Base-by-base conservation (phyloP, 1,139 yeast genomes). In the Suhomyces terraborum region DNA sequence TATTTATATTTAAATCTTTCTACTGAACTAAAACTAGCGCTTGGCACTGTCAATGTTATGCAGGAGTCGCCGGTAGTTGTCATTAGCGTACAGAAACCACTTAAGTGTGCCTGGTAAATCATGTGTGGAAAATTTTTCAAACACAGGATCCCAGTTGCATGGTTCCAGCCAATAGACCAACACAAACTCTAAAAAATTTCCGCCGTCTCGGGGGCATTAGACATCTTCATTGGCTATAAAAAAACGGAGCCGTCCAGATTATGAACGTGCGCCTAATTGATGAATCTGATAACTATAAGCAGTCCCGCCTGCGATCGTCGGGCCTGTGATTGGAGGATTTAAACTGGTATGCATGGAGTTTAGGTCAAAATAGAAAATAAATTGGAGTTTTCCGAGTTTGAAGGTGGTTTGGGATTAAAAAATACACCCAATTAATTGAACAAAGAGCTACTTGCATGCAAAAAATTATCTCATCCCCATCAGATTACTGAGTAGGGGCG, bases 21-120 rank as follows among this genome's bases (percentile, higher is more conserved):
- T 9, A 6, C 27, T 24, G 7, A 24, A 30, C 32, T 30, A 18
- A 30, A 13, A 16, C 24, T 12, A 30, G 32, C 12, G 30, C 32
- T 30, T 30, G 32, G 32, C 32, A 30, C 32, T 19, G 24, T 21
- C 22, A 30, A 30, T 19, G 20, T 27, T 16, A 24, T 24, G 27
- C 27, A 24, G 38, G 38, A n/a, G 19, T 22, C 17, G 27, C 27
- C 8, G 14, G 16, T 13, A 12, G 16, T 5, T 9, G 8, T 8
- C 13, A 12, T 4, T 9, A 12, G 8, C 8, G 23, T 9, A 24
- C 27, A 16, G 27, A 12, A 24, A 13, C 27, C 7, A 24, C n/a
- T n/a, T n/a, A n/a, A n/a, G n/a, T n/a, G n/a, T n/a, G n/a, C n/a
- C n/a, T n/a, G n/a, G n/a, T n/a, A n/a, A n/a, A n/a, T n/a, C n/a